Evolutionary conservation across 2,329 filamentous ascomycete genomes (phyloP), one percentile per base, ranked within the genome.

Genomic region (Pestalotiopsis sp.): DNA sequence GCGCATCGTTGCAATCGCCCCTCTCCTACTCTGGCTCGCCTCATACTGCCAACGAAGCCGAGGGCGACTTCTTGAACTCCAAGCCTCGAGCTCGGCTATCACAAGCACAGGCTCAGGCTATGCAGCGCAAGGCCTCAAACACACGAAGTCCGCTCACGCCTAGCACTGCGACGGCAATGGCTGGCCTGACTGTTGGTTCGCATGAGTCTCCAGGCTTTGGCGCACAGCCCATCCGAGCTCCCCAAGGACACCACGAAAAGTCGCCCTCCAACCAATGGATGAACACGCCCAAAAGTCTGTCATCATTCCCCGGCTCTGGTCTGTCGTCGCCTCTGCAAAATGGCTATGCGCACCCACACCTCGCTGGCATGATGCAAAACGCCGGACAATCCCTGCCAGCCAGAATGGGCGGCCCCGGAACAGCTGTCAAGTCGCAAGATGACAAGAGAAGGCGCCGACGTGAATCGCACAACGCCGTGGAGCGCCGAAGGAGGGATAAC

Each of bases 381-480:
- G 94, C 94, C 69, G 92, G 93, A 75, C 92, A 93, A 45, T 98
- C 95, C 1, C 91, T 98, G 83, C 95, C 95, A 1, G 88, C 94
- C 41, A 98, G 98, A 83, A 90, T 98, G 65, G 88, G 87, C 67
- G 79, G 79, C 45, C 83, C 85, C 17, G 86, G 92, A 66, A 93
- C 96, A 67, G 65, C 61, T 56, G 63, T 69, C 41, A 52, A 65
- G 56, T 92, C 94, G 0, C 94, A 97, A 76, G 96, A 98, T 79
- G 94, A 95, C 76, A 98, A 98, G 88, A 90, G 94, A 74, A 94
- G 95, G 79, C 89, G 95, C 70, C 90, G 96, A 69, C 89, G 96
- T 52, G 96, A 98, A 77, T 98, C 95, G 1, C 96, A 99, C 83
- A 98, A 99, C 78, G 86, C 97, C 52, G 96, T 99, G 12, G 96